Conservation (phyloP, 2,329 filamentous ascomycete genomes). For the Trichoderma afroharzianum region DNA sequence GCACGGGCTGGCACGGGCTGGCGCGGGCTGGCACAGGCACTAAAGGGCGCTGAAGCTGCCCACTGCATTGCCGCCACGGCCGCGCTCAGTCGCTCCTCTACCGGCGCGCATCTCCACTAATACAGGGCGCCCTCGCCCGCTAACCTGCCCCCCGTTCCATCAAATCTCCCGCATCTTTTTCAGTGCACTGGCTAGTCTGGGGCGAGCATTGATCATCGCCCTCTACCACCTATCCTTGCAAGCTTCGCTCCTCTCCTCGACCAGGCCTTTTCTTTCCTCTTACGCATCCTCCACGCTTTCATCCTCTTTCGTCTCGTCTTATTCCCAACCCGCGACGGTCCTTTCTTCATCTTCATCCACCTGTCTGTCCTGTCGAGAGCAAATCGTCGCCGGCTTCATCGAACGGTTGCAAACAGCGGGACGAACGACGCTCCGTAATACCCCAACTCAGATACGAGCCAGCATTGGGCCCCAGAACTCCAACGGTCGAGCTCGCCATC, state of each 20-base stretch:
- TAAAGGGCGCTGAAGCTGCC: neutral
- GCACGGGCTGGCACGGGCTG: too few species aligned
- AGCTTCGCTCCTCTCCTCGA: neutral
- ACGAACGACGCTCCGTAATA: neutral
- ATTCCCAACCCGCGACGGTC: neutral
- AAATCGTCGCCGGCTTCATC: neutral
- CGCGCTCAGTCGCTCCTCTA: constrained; percentile 1
- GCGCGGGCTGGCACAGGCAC: neutral
- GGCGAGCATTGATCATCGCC: constrained; percentile 13
- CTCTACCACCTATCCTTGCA: constrained; percentile 5
- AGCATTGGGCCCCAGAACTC: neutral
- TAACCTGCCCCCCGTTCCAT: constrained; percentile 10
- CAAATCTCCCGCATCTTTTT: constrained; percentile 16
- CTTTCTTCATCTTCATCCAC: neutral
- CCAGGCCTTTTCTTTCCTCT: neutral
- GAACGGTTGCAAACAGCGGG: neutral
- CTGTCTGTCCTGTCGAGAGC: neutral
- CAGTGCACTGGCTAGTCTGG: constrained; percentile 11
- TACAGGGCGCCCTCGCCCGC: constrained; percentile 12
- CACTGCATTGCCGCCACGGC: constrained; percentile 5
- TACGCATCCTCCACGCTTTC: neutral
- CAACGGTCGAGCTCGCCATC: neutral
- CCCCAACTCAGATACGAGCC: neutral
- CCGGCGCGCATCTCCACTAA: constrained; percentile 6
- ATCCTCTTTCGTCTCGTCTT: neutral